Percentiles rank a stretch among this genome's conserved stretches.
Conservation (phyloP, 345 rosid genomes). For the Mangifera indica region DNA sequence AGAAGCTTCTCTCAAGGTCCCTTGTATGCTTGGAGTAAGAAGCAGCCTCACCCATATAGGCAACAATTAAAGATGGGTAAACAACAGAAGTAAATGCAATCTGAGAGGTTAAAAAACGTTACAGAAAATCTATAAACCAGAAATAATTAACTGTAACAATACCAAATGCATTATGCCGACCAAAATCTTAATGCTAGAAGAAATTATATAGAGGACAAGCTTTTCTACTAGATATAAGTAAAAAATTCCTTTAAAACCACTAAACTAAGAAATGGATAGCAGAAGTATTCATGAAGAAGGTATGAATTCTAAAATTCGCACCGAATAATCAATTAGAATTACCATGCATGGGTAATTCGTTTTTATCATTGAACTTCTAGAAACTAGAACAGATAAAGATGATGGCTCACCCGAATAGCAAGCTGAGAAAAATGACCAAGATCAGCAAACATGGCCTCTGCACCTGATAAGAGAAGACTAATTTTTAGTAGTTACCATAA, state of each 20-base stretch:
- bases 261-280: background rate
- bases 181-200: background rate
- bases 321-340: background rate
- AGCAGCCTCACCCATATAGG: conserved; percentile 45
- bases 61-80: conserved; percentile 38
- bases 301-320: background rate
- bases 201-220: background rate
- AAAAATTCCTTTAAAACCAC: background rate
- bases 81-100: conserved; percentile 36
- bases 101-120: conserved; percentile 21
- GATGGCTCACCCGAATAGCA: conserved; percentile 31
- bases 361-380: background rate
- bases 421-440: conserved; percentile 39
- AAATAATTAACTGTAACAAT: background rate
- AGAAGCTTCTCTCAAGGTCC: conserved; percentile 31
- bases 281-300: no score
- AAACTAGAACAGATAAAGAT: background rate
- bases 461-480: conserved; percentile 21
- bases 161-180: conserved; percentile 27
- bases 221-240: background rate
- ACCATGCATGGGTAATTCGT: background rate
- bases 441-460: conserved; percentile 50
- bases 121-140: background rate
- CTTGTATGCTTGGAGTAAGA: conserved; percentile 30
- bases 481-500: background rate